Conservation (phyloP, 805 yeast species). For the Kodamaea jinghongensis region DNA sequence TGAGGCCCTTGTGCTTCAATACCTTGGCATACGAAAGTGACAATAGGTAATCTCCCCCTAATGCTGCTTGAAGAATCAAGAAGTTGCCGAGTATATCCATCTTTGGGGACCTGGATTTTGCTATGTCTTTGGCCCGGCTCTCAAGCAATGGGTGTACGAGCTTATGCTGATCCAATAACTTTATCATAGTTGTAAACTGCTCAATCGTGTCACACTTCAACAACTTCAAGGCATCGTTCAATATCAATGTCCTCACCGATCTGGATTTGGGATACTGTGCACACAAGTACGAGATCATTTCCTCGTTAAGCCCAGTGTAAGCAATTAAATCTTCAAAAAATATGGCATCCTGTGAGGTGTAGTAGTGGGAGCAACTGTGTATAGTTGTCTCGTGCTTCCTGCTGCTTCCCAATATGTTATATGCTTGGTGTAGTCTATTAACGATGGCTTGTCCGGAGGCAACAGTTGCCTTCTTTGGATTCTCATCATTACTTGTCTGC, state of each 20-base stretch:
- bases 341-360: slow-evolving; percentile 8
- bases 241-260: slow-evolving; percentile 19
- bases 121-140: neutral
- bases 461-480: neutral
- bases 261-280: slow-evolving; percentile 15
- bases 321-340: slow-evolving; percentile 22
- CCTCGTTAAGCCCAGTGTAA: slow-evolving; percentile 17
- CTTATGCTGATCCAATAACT: slow-evolving; percentile 4
- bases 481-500: too few relatives aligned
- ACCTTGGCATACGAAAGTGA: slow-evolving; percentile 17
- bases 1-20: neutral
- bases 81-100: slow-evolving; percentile 10
- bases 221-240: slow-evolving; percentile 14
- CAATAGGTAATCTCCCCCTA: slow-evolving; percentile 22
- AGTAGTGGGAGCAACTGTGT: slow-evolving; percentile 15
- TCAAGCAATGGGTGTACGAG: slow-evolving; percentile 1
- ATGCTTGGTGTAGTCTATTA: slow-evolving; percentile 17
- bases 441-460: neutral
- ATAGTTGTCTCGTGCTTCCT: neutral
- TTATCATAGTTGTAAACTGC: slow-evolving; percentile 8
- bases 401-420: slow-evolving; percentile 4
- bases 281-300: slow-evolving; percentile 17
- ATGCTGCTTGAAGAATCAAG: slow-evolving; percentile 16
- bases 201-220: slow-evolving; percentile 10
- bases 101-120: neutral